Conservation (phyloP, 129 eudicot genomes). For the Oenanthe sinensis region DNA sequence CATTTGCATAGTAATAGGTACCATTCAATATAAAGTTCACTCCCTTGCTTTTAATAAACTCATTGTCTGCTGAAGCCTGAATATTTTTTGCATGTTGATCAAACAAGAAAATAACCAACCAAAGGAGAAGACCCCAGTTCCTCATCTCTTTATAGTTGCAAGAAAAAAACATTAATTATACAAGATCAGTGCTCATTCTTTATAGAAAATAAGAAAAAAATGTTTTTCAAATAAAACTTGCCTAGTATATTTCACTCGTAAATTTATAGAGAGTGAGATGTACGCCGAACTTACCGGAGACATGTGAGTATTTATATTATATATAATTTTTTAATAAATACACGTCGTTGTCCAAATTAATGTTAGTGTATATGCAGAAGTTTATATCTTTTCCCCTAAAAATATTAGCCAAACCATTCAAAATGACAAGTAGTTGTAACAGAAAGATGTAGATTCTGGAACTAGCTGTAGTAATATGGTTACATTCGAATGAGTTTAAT, state of each 20-base stretch:
- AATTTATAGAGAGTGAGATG: not conserved
- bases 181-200: not conserved
- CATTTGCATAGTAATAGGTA: conserved; percentile 43
- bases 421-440: not conserved
- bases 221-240: not conserved
- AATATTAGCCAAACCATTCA: not conserved
- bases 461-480: not conserved
- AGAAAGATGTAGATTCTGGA: not conserved
- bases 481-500: not conserved
- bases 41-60: conserved; percentile 29
- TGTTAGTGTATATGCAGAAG: not conserved
- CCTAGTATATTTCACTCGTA: not conserved
- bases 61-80: conserved; percentile 22
- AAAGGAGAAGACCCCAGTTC: conserved; percentile 13
- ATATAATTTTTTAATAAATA: too few relatives aligned
- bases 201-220: not conserved
- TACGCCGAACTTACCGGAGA: not conserved
- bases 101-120: conserved; percentile 10
- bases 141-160: conserved; percentile 12
- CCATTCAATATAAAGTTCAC: conserved; percentile 42
- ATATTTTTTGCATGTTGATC: conserved; percentile 2
- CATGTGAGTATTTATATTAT: not conserved
- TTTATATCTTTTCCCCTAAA: not conserved
- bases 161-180: not conserved
- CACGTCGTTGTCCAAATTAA: not conserved